Conservation (phyloP, 2,329 filamentous ascomycete genomes). For the Geoglossum cookeanum region DNA sequence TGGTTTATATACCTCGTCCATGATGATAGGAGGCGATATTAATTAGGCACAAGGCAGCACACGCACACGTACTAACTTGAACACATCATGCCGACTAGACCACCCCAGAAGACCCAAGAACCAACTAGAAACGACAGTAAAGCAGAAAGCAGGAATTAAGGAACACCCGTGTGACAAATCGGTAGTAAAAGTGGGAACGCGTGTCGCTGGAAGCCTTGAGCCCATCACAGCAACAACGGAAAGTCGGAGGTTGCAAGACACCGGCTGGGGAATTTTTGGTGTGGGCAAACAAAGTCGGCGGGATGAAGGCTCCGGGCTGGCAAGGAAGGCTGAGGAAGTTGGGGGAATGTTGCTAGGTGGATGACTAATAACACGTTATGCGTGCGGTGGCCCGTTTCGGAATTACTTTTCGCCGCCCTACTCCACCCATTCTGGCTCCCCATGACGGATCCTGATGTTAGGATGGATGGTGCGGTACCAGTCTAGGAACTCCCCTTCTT, state of each 20-base stretch:
- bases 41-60: background rate
- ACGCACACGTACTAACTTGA: background rate
- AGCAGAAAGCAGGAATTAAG: background rate
- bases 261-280: background rate
- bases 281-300: too few relatives aligned
- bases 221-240: background rate
- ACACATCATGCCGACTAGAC: background rate
- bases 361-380: too few relatives aligned
- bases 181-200: background rate
- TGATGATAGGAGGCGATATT: background rate
- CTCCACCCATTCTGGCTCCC: too few relatives aligned
- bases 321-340: too few relatives aligned
- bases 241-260: background rate
- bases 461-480: too few relatives aligned
- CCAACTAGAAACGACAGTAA: background rate
- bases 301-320: too few relatives aligned
- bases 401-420: too few relatives aligned
- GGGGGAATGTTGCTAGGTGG: too few relatives aligned
- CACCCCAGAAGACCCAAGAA: background rate
- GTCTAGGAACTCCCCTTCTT: too few relatives aligned
- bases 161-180: background rate
- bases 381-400: too few relatives aligned
- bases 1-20: background rate
- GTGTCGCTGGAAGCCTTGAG: background rate
- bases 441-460: too few relatives aligned